These are phyloP conservation scores for Mycocentrospora acerina DNA, from an alignment of 2,329 filamentous ascomycete genomes.

Conservation along the genomic window DNA sequence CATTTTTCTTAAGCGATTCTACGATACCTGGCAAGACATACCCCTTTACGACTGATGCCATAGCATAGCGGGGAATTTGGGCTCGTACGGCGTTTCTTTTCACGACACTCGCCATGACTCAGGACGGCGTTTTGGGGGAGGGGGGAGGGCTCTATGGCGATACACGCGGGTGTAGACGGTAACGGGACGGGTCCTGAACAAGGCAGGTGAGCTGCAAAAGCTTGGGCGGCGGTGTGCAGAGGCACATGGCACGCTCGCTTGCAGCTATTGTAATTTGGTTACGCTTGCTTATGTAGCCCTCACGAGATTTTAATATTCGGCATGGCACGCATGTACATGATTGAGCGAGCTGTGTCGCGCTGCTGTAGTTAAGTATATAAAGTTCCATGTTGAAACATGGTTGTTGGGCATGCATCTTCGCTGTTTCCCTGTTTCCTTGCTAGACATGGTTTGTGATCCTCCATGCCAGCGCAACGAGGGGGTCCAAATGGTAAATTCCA, in stretches of 20 bases:
- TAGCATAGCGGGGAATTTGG: slow-evolving; percentile 37
- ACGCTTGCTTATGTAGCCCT: neutral
- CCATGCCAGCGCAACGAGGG: no score
- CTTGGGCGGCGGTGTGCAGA: no score
- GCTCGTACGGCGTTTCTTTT: slow-evolving; percentile 23
- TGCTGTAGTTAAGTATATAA: no score
- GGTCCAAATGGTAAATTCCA: no score
- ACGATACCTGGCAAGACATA: slow-evolving; percentile 41
- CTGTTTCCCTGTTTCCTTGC: no score
- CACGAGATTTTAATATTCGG: no score
- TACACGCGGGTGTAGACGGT: slow-evolving; percentile 26
- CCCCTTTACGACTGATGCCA: slow-evolving; percentile 37
- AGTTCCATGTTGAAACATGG: no score
- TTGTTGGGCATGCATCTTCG: no score
- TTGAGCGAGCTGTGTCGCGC: no score
- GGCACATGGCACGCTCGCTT: neutral
- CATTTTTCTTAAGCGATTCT: slow-evolving; percentile 28
- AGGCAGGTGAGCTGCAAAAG: neutral
- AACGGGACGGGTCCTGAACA: slow-evolving; percentile 11
- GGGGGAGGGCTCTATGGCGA: slow-evolving; percentile 18
- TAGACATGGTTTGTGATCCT: no score
- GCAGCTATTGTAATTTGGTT: slow-evolving; percentile 1
- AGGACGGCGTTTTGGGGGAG: slow-evolving; percentile 25
- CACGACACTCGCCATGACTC: slow-evolving; percentile 4
- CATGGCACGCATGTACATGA: no score